Evolutionary conservation across 164 flowering plant species (phyloP).

Genomic region (Houttuynia cordata): DNA sequence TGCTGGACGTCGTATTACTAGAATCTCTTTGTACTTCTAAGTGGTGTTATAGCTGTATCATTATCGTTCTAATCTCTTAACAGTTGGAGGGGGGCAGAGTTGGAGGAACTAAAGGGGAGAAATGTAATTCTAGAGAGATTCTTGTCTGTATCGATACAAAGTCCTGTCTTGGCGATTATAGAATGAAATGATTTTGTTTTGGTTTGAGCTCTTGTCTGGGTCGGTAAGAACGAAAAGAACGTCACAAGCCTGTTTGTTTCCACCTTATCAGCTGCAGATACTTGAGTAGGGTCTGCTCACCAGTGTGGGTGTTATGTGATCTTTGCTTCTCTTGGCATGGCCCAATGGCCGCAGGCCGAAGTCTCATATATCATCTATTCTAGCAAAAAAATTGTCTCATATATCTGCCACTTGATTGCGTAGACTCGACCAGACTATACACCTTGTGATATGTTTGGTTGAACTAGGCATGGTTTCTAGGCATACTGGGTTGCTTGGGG

Average conservation of each 20-base stretch:
- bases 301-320: neutral
- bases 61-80: neutral
- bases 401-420: too few relatives aligned
- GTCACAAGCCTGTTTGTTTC: neutral
- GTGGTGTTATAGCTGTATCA: too few relatives aligned
- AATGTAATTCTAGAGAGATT: constrained; percentile 8
- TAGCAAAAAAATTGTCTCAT: too few relatives aligned
- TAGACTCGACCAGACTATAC: too few relatives aligned
- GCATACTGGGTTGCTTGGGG: neutral
- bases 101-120: neutral
- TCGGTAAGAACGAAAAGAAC: constrained; percentile 1
- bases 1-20: constrained; percentile 10
- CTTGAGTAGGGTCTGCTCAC: neutral
- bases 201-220: constrained; percentile 2
- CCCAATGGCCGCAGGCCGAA: too few relatives aligned
- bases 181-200: neutral
- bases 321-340: neutral
- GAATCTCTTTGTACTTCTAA: constrained; percentile 5
- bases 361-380: too few relatives aligned
- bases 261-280: neutral
- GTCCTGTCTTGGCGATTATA: constrained; percentile 7
- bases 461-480: neutral
- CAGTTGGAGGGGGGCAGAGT: neutral
- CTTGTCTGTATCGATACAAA: constrained; percentile 9
- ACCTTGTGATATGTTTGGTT: neutral